A percentile compares a stretch with the other conserved stretches of the same genome.
phyloP scores from a whole-genome alignment of 225 moss, liverwort and hornwort genomes.

The Antitrichia curtipendula region DNA sequence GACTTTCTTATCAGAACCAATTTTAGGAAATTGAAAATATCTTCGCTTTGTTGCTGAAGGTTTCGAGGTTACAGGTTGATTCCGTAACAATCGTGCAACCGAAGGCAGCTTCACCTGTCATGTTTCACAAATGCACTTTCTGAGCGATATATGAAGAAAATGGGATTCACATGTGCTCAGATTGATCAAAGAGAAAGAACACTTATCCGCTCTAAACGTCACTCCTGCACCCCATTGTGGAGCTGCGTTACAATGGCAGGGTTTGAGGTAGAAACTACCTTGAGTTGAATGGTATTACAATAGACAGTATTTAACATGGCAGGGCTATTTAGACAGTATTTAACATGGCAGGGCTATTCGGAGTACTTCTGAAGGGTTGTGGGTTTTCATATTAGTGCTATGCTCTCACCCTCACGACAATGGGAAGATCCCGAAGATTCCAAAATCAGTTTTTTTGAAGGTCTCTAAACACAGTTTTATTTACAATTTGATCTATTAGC shows the following conservation, averaged over 20 bases:
- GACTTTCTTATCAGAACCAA: neutral
- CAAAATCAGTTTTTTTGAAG: neutral
- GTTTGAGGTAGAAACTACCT: neutral
- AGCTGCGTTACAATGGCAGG: neutral
- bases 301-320: neutral
- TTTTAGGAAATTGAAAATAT: neutral
- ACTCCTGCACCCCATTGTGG: neutral
- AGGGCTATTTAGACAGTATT: neutral
- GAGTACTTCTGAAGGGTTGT: neutral
- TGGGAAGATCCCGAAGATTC: neutral
- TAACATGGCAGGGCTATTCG: neutral
- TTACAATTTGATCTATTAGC: neutral
- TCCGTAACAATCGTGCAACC: neutral
- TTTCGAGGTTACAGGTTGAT: neutral
- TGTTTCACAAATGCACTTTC: neutral
- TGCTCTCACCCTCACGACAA: neutral
- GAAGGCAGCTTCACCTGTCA: neutral
- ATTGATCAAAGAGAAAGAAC: neutral
- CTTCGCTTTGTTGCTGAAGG: neutral
- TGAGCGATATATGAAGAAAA: neutral
- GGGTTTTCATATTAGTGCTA: neutral
- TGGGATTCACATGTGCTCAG: neutral
- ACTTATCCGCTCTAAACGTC: neutral
- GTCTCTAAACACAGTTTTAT: neutral
- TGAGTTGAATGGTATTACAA: neutral